Evolutionary conservation across 2,329 filamentous ascomycete genomes (phyloP).

Genomic region (Microsporum canis): DNA sequence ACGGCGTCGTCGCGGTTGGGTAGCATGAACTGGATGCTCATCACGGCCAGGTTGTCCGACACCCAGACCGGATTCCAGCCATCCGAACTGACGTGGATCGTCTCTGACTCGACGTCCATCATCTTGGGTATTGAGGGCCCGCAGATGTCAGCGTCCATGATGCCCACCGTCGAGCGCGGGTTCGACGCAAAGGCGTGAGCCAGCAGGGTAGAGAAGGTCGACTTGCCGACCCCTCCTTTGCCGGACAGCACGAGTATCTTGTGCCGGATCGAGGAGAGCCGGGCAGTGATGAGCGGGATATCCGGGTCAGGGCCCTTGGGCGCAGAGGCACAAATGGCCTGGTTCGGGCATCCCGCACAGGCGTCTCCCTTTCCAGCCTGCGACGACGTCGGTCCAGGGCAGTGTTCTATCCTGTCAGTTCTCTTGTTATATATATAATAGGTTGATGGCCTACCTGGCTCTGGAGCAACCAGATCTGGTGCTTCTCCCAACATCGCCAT

Average conservation of each 20-base stretch:
- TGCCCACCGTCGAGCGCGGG: slow-evolving; percentile 65
- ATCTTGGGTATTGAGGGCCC: slow-evolving; percentile 95
- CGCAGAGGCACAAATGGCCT: slow-evolving; percentile 84
- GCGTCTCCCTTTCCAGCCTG: slow-evolving; percentile 58
- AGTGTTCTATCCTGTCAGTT: slow-evolving; percentile 54
- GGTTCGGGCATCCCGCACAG: slow-evolving; percentile 91
- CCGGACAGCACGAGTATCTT: slow-evolving; percentile 89
- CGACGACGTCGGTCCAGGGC: slow-evolving; percentile 60
- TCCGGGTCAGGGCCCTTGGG: slow-evolving; percentile 95
- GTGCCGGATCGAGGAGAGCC: slow-evolving; percentile 70
- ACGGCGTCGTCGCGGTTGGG: slow-evolving; percentile 88
- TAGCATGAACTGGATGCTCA: slow-evolving; percentile 98
- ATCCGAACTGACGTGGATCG: slow-evolving; percentile 75
- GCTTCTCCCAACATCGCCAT: slow-evolving; percentile 55
- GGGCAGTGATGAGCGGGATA: slow-evolving; percentile 73
- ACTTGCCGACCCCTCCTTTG: slow-evolving; percentile 95
- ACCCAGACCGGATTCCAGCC: slow-evolving; percentile 97
- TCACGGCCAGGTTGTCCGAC: slow-evolving; percentile 82
- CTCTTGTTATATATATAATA: background rate
- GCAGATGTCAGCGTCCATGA: slow-evolving; percentile 98
- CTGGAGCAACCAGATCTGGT: slow-evolving; percentile 80
- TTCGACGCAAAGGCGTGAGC: slow-evolving; percentile 81
- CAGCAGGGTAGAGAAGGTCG: slow-evolving; percentile 79
- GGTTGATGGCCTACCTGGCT: slow-evolving; percentile 48
- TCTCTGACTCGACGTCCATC: slow-evolving; percentile 93